A percentile compares a stretch with the other conserved stretches of the same genome.
phyloP scores from a whole-genome alignment of 2,329 filamentous ascomycete species.

The Elsinoe fawcettii region DNA sequence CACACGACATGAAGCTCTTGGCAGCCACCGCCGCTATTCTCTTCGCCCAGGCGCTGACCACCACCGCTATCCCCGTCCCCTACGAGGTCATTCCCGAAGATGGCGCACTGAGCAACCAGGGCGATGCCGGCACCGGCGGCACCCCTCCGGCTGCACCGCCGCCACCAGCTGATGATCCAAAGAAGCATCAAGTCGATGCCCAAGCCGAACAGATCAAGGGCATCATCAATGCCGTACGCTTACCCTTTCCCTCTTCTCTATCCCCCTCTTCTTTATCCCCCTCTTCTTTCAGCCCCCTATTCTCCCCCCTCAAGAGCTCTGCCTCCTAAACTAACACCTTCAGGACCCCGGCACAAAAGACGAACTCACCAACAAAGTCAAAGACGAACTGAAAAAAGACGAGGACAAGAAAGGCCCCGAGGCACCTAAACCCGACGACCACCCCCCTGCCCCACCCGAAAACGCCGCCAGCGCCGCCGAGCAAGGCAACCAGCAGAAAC shows the following conservation, averaged over 20 bases:
- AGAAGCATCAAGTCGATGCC: neutral
- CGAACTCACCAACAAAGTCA: neutral
- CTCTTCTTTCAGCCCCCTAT: neutral
- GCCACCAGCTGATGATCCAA: slow-evolving; percentile 1
- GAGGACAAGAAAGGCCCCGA: neutral
- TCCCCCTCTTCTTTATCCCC: neutral
- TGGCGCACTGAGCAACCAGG: neutral
- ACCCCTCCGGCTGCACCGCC: neutral
- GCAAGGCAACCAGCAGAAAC: no score
- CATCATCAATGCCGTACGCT: neutral
- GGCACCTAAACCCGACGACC: neutral
- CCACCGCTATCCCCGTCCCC: neutral
- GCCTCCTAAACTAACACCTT: neutral
- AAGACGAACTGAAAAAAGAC: neutral
- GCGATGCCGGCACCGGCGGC: neutral
- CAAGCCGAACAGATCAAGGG: neutral
- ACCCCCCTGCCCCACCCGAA: neutral
- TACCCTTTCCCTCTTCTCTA: neutral
- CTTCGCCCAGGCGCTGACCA: neutral
- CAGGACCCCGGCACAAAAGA: neutral
- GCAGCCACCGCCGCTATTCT: neutral
- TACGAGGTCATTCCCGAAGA: neutral
- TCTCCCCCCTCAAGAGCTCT: neutral
- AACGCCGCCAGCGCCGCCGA: neutral
- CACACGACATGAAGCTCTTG: neutral